Conservation (phyloP, 1,139 yeast genomes). For the Pneumocystis jirovecii region DNA sequence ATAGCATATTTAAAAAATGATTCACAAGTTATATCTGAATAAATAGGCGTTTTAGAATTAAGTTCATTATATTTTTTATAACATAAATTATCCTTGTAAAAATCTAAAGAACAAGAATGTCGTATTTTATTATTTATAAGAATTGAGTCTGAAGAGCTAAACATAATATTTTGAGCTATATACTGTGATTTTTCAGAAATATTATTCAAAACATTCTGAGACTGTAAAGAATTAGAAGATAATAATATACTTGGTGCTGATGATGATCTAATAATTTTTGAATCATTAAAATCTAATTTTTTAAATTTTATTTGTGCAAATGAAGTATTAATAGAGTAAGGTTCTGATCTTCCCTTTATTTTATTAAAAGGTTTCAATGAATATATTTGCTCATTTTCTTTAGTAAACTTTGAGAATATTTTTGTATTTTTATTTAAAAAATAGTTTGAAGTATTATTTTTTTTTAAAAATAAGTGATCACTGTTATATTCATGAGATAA, state of each 20-base stretch:
- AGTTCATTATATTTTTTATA: neutral
- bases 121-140: neutral
- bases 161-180: neutral
- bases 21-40: neutral
- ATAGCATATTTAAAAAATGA: neutral
- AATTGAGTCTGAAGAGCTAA: neutral
- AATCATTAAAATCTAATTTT: neutral
- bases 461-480: neutral
- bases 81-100: neutral
- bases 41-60: neutral
- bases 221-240: neutral
- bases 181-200: neutral
- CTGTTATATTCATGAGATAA: neutral
- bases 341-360: neutral
- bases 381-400: neutral
- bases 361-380: neutral
- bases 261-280: neutral
- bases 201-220: neutral
- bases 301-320: neutral
- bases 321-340: neutral
- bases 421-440: neutral
- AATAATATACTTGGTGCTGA: neutral
- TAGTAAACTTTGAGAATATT: neutral
- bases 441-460: neutral
- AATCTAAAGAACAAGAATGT: neutral